These are phyloP conservation scores for Syzygium aqueum DNA, from an alignment of 345 rosid genomes.

Conservation along the genomic window DNA sequence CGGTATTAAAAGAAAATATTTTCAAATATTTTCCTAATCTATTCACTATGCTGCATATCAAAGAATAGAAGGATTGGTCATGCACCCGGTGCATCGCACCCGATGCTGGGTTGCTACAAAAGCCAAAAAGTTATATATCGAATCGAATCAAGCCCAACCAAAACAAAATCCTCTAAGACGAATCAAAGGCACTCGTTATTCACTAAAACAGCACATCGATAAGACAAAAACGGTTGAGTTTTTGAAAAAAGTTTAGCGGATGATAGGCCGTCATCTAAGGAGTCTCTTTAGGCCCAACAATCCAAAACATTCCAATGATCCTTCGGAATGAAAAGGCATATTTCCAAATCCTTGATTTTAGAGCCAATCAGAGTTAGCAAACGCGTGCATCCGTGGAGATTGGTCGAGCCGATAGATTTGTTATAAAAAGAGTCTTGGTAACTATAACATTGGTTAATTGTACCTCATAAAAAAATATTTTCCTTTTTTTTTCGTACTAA, in stretches of 20 bases:
- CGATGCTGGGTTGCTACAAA: not conserved
- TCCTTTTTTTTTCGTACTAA: not conserved
- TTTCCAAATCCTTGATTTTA: no score
- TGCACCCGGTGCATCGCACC: not conserved
- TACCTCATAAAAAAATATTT: not conserved
- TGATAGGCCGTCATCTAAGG: not conserved
- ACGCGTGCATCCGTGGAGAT: not conserved
- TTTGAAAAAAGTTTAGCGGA: not conserved
- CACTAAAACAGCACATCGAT: not conserved
- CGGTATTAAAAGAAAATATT: no score
- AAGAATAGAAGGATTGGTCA: not conserved
- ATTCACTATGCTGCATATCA: not conserved
- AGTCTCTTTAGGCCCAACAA: not conserved
- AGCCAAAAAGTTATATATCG: not conserved
- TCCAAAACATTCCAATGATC: not conserved
- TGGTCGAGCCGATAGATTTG: not conserved
- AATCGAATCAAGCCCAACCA: not conserved
- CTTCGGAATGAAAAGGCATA: not conserved
- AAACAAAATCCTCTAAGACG: not conserved
- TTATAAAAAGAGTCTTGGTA: not conserved
- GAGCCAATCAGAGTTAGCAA: not conserved
- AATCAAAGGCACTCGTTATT: not conserved
- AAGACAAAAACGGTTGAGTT: not conserved
- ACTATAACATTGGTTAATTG: fast-evolving
- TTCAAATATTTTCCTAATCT: not conserved